These are phyloP conservation scores for Smallanthus sonchifolius DNA, from an alignment of 129 eudicot genomes.

Conservation along the genomic window DNA sequence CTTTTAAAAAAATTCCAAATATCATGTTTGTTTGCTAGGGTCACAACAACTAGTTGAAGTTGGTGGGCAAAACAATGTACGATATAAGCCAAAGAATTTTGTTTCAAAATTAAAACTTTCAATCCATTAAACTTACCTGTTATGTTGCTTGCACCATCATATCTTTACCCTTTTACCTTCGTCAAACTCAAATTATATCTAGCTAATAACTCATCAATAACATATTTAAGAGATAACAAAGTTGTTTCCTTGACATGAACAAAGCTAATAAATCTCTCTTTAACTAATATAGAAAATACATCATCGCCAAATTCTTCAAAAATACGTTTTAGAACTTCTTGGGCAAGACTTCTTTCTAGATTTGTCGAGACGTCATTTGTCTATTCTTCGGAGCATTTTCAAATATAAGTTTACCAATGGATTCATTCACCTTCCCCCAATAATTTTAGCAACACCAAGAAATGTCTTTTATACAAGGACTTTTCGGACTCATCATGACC, in stretches of 20 bases:
- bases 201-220: not conserved
- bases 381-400: not conserved
- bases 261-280: not conserved
- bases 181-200: not conserved
- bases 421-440: not conserved
- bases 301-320: not conserved
- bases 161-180: not conserved
- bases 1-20: no score
- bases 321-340: not conserved
- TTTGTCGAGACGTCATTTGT: not conserved
- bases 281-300: not conserved
- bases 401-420: not conserved
- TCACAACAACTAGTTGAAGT: constrained; percentile 2
- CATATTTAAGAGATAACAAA: not conserved
- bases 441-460: not conserved
- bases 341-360: not conserved
- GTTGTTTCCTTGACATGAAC: not conserved
- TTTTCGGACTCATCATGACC: no score
- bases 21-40: not conserved
- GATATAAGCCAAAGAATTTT: not conserved
- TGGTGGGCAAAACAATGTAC: not conserved
- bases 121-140: not conserved
- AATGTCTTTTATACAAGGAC: not conserved
- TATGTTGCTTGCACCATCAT: not conserved
- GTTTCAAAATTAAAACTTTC: not conserved